Evolutionary conservation across 2,329 filamentous ascomycete genomes (phyloP), one percentile per base, ranked within the genome.

Genomic region (Xylariaceae sp.): DNA sequence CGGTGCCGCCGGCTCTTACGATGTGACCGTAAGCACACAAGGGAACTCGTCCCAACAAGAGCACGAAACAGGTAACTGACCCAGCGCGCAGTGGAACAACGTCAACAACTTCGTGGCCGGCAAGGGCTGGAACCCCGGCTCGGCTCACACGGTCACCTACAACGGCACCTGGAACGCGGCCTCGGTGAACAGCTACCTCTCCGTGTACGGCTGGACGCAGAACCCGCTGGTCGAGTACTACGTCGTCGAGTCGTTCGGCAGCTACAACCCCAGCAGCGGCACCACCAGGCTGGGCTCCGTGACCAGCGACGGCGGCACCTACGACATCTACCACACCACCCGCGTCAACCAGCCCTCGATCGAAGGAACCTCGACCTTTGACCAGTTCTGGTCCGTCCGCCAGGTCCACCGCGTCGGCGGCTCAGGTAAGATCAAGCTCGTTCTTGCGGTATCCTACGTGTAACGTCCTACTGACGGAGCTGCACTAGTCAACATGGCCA

Each of bases 381-480:
- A 73, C 58, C 77, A 79, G 68, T 79, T 72, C 68, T 78, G 75
- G 74, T 76, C 72, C 19, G 73, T 82, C 15, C 72, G 79, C 50
- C 65, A 68, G 53, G 62, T 54, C 45, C 75, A 80, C 69, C 71
- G 76, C 37, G 68, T 71, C 21, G 70, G 72, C 18, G 58, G 58
- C n/a, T 57, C 54, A 29, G 56, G 56, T 58, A 42, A 34, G n/a
- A 37, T 53, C 2, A 10, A 21, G 19, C 21, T 19, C 41, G 15
- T 2, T 9, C 5, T 42, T 32, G 13, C 34, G 4, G 26, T 18
- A 30, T 32, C 19, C 13, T 3, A 7, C 5, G 2, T 15, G 21
- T 30, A 15, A 15, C 2, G 15, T n/a, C n/a, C n/a, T 32, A 43
- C 48, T 48, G 58, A 66, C 26, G 58, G 53, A 3, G 16, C 12